phyloP scores from a whole-genome alignment of 306 rosid species.

The Canavalia ensiformis region DNA sequence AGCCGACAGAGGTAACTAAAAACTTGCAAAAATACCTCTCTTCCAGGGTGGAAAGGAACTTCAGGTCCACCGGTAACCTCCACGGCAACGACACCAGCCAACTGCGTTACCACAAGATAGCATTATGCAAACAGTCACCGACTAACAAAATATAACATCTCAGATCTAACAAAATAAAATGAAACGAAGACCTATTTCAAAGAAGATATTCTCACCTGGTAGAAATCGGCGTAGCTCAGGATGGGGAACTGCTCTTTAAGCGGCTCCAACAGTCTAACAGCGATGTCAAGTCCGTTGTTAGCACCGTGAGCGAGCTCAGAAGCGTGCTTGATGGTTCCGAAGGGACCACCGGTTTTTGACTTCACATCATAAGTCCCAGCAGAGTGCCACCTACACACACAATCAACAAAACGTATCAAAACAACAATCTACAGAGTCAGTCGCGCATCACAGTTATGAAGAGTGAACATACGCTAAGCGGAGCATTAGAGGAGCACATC shows the following conservation, averaged over 20 bases:
- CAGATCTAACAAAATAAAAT: neutral
- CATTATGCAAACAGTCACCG: neutral
- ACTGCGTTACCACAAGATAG: slow-evolving; percentile 42
- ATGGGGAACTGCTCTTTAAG: slow-evolving; percentile 81
- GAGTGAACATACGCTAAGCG: slow-evolving; percentile 75
- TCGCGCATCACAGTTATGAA: neutral
- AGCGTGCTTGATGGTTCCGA: slow-evolving; percentile 78
- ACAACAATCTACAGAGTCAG: neutral
- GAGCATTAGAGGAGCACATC: slow-evolving; percentile 87
- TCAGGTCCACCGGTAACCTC: slow-evolving; percentile 98
- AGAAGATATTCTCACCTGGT: slow-evolving; percentile 61
- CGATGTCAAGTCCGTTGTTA: slow-evolving; percentile 90
- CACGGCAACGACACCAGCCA: slow-evolving; percentile 95
- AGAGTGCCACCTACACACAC: slow-evolving; percentile 85
- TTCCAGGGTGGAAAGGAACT: slow-evolving; percentile 93
- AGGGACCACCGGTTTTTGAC: slow-evolving; percentile 90
- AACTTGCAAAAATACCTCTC: slow-evolving; percentile 66
- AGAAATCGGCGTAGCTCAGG: slow-evolving; percentile 82
- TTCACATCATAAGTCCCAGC: slow-evolving; percentile 86
- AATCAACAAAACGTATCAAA: neutral
- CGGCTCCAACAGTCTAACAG: slow-evolving; percentile 92
- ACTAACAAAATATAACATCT: rapidly evolving
- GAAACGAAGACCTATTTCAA: neutral
- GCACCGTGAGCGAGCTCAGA: slow-evolving; percentile 82
- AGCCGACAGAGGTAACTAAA: neutral